Conservation (phyloP, 2,329 filamentous ascomycete genomes). For the Fusarium anguioides region DNA sequence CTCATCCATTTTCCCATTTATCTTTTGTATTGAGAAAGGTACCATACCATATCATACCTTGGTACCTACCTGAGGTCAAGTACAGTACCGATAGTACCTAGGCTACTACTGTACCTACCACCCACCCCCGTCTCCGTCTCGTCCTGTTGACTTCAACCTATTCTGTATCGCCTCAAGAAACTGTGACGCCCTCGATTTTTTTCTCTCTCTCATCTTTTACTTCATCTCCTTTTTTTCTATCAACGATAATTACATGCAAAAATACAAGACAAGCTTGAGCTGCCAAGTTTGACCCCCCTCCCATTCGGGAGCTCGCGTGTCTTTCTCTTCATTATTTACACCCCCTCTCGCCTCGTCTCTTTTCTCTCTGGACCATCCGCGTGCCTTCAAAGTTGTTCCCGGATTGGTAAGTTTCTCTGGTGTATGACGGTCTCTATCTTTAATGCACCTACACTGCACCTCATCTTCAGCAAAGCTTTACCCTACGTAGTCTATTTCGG, state of each 20-base stretch:
- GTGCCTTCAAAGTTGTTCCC: conserved; percentile 28
- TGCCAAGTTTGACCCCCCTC: background rate
- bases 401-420: conserved; percentile 42
- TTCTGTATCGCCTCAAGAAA: conserved; percentile 5
- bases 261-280: background rate
- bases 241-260: background rate
- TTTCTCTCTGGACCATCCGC: background rate
- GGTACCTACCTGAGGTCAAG: too few relatives aligned
- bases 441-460: background rate
- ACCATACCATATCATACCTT: too few relatives aligned
- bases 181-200: conserved; percentile 35
- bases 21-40: background rate
- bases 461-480: conserved; percentile 21
- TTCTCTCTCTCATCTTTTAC: conserved; percentile 2
- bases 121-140: background rate
- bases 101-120: too few relatives aligned
- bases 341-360: background rate
- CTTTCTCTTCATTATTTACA: background rate
- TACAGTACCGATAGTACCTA: too few relatives aligned
- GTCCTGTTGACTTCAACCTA: background rate
- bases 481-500: background rate
- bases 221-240: background rate
- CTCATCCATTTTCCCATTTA: background rate
- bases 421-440: conserved; percentile 46
- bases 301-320: conserved; percentile 28